Conservation (phyloP, 2,329 filamentous ascomycete genomes). For the Podosphaera fusca region DNA sequence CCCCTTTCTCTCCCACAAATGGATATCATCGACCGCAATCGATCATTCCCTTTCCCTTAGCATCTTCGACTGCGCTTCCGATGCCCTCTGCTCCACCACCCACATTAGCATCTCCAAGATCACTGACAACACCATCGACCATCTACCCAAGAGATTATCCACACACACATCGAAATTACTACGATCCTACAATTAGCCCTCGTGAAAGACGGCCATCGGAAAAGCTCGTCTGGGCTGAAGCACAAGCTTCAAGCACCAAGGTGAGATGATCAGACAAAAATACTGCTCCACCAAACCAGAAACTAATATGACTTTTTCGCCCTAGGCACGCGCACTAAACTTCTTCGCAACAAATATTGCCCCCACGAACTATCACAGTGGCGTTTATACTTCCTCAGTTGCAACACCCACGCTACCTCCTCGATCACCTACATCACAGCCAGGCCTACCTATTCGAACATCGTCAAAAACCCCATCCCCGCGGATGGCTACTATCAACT, state of each 20-base stretch:
- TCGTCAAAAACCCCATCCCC: conserved; percentile 13
- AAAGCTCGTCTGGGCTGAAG: conserved; percentile 12
- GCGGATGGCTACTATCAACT: conserved; percentile 20
- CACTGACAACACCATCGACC: conserved; percentile 9
- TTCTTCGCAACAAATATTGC: conserved; percentile 22
- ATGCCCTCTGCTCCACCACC: conserved; percentile 9
- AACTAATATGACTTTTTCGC: not conserved
- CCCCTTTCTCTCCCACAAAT: conserved; percentile 14
- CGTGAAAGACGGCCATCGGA: conserved; percentile 19
- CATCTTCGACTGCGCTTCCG: conserved; percentile 9
- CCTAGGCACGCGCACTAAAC: conserved; percentile 28
- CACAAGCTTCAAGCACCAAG: conserved; percentile 12
- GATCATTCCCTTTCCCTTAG: conserved; percentile 13
- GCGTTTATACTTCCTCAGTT: conserved; percentile 26
- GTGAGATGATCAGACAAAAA: conserved; percentile 8
- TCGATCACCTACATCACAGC: conserved; percentile 27
- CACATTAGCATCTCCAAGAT: conserved; percentile 11
- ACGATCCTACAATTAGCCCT: conserved; percentile 23
- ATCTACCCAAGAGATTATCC: conserved; percentile 16
- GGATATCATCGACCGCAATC: conserved; percentile 12
- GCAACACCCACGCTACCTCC: conserved; percentile 21
- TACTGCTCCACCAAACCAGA: not conserved
- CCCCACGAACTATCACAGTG: conserved; percentile 26
- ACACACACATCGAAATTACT: conserved; percentile 19
- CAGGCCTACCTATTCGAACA: conserved; percentile 17